These are phyloP conservation scores for Spizellomyces punctatus DNA, from an alignment of 192 early-diverging fungal genomes.

Conservation along the genomic window DNA sequence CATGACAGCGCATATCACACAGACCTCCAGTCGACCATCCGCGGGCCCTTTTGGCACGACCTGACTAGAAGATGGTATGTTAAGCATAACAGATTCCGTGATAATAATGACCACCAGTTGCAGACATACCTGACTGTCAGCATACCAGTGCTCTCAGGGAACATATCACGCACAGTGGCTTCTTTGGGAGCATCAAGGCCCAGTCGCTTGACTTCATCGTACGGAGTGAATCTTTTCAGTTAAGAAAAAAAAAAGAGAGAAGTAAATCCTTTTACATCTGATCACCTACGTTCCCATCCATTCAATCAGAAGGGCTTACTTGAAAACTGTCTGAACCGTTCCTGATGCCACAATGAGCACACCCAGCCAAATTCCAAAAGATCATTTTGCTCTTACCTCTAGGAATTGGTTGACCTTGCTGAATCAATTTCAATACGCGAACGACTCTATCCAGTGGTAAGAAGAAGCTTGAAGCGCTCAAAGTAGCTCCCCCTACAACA, in stretches of 20 bases:
- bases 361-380: not conserved
- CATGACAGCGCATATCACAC: not conserved
- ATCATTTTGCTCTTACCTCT: not conserved
- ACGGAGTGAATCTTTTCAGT: conserved; percentile 27
- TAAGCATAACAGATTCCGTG: not conserved
- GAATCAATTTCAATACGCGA: conserved; percentile 38
- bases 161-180: conserved; percentile 54
- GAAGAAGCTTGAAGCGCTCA: conserved; percentile 78
- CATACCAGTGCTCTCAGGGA: conserved; percentile 72
- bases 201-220: conserved; percentile 62
- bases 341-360: conserved; percentile 22
- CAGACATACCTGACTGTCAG: conserved; percentile 61
- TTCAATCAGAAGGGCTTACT: not conserved
- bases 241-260: not conserved
- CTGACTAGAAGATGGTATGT: conserved; percentile 23
- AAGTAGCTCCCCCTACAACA: conserved; percentile 53
- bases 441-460: conserved; percentile 69
- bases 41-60: conserved; percentile 66
- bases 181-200: conserved; percentile 66
- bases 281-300: not conserved
- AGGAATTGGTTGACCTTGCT: conserved; percentile 28
- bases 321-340: conserved; percentile 50
- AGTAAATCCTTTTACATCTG: conserved; percentile 9
- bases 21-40: conserved; percentile 56
- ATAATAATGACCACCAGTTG: not conserved